phyloP scores from a whole-genome alignment of 2,329 filamentous ascomycete species.

The Colletotrichum liaoningense region DNA sequence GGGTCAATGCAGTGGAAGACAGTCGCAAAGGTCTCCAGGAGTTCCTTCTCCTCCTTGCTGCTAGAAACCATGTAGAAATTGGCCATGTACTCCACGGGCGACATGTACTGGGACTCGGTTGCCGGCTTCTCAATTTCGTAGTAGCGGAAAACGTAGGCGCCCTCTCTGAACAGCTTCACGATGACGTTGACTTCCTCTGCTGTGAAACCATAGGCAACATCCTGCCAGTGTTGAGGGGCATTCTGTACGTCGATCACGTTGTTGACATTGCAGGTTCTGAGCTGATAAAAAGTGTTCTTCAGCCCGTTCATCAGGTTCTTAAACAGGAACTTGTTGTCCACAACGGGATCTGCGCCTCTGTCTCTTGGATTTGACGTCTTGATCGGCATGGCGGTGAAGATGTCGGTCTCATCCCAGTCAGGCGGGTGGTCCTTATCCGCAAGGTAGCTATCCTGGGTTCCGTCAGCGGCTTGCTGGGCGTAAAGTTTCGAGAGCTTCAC shows the following conservation, averaged over 20 bases:
- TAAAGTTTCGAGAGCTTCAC: constrained; percentile 90
- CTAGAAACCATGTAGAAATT: constrained; percentile 96
- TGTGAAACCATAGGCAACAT: constrained; percentile 95
- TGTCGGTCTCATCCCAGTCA: constrained; percentile 98
- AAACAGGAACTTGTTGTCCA: constrained; percentile 98
- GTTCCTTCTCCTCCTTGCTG: constrained; percentile 95
- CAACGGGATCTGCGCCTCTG: constrained; percentile 87
- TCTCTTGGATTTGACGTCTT: constrained; percentile 94
- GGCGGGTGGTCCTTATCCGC: constrained; percentile 84
- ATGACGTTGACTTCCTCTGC: constrained; percentile 97
- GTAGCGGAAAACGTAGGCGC: constrained; percentile 95
- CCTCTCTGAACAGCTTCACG: constrained; percentile 96
- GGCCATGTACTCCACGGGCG: constrained; percentile 90
- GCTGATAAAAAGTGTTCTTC: constrained; percentile 95
- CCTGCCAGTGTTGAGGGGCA: constrained; percentile 90
- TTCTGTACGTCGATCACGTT: constrained; percentile 77
- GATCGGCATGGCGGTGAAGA: constrained; percentile 95
- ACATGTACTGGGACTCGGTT: constrained; percentile 78
- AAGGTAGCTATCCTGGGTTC: constrained; percentile 79
- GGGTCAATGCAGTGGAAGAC: constrained; percentile 99
- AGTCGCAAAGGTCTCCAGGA: constrained; percentile 96
- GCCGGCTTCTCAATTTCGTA: constrained; percentile 89
- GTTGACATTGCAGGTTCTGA: constrained; percentile 87
- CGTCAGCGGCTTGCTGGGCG: constrained; percentile 73
- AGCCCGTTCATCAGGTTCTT: constrained; percentile 95